Base-by-base conservation (phyloP, 2,329 filamentous ascomycete species). In the Fusarium transvaalense region DNA sequence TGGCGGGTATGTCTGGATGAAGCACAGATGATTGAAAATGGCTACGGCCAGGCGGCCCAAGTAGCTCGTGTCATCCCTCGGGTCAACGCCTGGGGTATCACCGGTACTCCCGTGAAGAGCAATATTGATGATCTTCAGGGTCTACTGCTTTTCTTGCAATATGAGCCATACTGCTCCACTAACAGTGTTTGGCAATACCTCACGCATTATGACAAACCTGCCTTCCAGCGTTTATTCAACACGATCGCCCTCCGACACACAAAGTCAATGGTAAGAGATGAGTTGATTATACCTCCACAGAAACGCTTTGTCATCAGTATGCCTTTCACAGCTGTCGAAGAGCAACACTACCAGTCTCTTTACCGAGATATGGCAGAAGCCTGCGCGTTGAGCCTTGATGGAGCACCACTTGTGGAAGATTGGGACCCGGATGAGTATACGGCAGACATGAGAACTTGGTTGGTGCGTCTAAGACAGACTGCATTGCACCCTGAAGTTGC, bases 21-120 rank as follows among this genome's bases (percentile, higher is more conserved):
- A 82, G 90, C 95, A 1, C 96, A 99, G 75, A 97, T 97, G 91
- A 89, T 98, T 41, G 95, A 98, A 76, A 95, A 88, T 69, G 93
- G 94, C 34, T 89, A 97, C 6, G 94, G 89, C 72, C 90, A 93
- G 71, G 92, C 95, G 29, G 94, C 96, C 2, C 88, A 85, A 46
- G 89, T 97, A 15, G 94, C 94, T 35, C 88, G 89, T 39, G 82
- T 91, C 27, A 91, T 99, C 64, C 94, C 95, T 43, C 87, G 96
- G 29, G 80, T 92, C 67, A 94, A 97, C 79, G 91, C 93, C 3
- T 98, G 96, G 96, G 94, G 91, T 15, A 89, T 99, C 39, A 95
- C 93, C 0, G 96, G 78, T 41, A 99, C 96, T 1, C 96, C 96
- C 0, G 85, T 98, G 37, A 91, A 92, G 69, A 92, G 93, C 69